Percentiles rank a stretch among this genome's conserved stretches.
These are phyloP conservation scores for Ilyonectria sp. DNA, from an alignment of 2,329 filamentous ascomycete species.

Conservation along the genomic window DNA sequence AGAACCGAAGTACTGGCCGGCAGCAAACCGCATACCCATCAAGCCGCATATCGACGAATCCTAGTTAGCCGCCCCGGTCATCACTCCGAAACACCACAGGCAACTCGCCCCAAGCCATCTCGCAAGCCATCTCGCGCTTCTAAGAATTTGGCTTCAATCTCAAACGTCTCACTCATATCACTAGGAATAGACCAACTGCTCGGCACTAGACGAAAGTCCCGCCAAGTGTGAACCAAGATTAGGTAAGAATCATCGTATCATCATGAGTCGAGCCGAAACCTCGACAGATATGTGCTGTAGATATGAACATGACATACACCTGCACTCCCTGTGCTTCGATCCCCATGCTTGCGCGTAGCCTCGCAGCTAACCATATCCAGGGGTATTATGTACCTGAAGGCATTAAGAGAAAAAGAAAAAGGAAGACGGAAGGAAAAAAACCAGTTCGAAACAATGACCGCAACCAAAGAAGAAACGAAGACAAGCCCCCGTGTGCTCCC, in stretches of 20 bases:
- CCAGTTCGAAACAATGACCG: slow-evolving; percentile 13
- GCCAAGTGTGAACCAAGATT: slow-evolving; percentile 17
- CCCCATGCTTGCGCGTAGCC: slow-evolving; percentile 24
- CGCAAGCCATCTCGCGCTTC: neutral
- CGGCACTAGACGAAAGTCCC: slow-evolving; percentile 14
- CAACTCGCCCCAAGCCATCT: slow-evolving; percentile 4
- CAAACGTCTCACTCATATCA: slow-evolving; percentile 5
- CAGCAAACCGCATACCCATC: slow-evolving; percentile 10
- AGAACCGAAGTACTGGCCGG: slow-evolving; percentile 15
- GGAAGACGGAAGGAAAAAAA: slow-evolving; percentile 21
- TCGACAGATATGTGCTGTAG: slow-evolving; percentile 33
- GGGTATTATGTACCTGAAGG: slow-evolving; percentile 41
- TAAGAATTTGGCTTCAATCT: neutral
- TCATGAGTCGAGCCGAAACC: slow-evolving; percentile 40
- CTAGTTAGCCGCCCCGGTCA: neutral
- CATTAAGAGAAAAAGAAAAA: slow-evolving; percentile 12
- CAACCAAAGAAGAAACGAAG: slow-evolving; percentile 23
- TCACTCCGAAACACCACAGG: slow-evolving; percentile 6
- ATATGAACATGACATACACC: slow-evolving; percentile 31
- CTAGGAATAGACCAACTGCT: neutral
- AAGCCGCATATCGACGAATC: neutral
- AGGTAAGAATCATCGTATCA: slow-evolving; percentile 37
- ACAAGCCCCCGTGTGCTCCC: slow-evolving; percentile 36
- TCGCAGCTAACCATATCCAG: slow-evolving; percentile 27
- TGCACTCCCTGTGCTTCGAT: slow-evolving; percentile 27